Conservation (phyloP, 2,329 filamentous ascomycete genomes). For the Pyrenophora teres region DNA sequence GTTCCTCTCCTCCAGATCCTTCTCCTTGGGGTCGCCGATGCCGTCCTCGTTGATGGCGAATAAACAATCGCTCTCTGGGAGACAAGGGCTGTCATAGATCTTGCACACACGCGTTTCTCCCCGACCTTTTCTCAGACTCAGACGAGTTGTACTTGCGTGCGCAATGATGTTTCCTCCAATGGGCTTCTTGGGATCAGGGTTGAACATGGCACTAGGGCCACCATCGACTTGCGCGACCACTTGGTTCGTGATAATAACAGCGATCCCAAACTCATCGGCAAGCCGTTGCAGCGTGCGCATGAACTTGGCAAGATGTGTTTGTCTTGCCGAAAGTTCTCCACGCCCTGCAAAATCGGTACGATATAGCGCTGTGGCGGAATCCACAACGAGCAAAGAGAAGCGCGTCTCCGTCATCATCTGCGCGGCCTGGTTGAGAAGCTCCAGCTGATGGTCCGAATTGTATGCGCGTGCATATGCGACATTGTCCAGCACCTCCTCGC, state of each 20-base stretch:
- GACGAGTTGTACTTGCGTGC: conserved; percentile 90
- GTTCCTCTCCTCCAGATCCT: conserved; percentile 79
- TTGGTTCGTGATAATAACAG: conserved; percentile 98
- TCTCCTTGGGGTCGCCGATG: conserved; percentile 92
- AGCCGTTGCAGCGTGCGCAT: conserved; percentile 82
- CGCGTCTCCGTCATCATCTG: conserved; percentile 99
- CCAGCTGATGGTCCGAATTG: conserved; percentile 97
- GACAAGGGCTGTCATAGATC: conserved; percentile 97
- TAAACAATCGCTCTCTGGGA: conserved; percentile 93
- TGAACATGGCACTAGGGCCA: conserved; percentile 96
- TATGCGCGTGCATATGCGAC: conserved; percentile 97
- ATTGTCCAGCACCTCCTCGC: conserved; percentile 97
- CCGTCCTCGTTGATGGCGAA: conserved; percentile 98
- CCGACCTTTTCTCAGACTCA: conserved; percentile 94
- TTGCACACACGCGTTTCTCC: conserved; percentile 97
- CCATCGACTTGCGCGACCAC: conserved; percentile 98
- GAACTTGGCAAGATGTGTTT: conserved; percentile 87
- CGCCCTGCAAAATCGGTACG: conserved; percentile 96
- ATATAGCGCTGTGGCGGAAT: conserved; percentile 94
- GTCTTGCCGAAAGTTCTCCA: conserved; percentile 91
- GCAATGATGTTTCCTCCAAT: conserved; percentile 99
- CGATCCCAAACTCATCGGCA: conserved; percentile 85
- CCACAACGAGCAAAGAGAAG: conserved; percentile 93
- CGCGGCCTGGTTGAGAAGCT: conserved; percentile 90
- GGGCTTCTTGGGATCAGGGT: conserved; percentile 98